Percentiles rank a stretch among this genome's conserved stretches.
These are phyloP conservation scores for Lipomyces yamanashiensis DNA, from an alignment of 805 yeast genomes.

Conservation along the genomic window DNA sequence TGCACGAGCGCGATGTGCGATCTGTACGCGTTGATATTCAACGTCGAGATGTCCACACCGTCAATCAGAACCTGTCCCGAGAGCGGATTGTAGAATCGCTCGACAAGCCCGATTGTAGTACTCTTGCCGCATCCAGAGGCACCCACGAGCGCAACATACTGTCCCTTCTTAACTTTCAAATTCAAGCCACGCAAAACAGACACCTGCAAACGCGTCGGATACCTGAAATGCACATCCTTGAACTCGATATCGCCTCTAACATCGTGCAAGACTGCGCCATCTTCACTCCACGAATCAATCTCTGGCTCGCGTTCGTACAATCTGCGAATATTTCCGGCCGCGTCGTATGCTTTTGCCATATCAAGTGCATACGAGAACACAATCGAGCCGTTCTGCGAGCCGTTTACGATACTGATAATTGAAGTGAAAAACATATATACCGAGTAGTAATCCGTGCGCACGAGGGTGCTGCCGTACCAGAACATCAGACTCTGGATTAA, in stretches of 20 bases:
- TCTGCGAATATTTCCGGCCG: slow-evolving; percentile 45
- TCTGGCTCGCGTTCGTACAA: slow-evolving; percentile 45
- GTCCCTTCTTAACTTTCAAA: slow-evolving; percentile 64
- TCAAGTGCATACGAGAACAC: slow-evolving; percentile 52
- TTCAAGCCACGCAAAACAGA: slow-evolving; percentile 40
- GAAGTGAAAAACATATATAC: slow-evolving; percentile 48
- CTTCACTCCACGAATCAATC: slow-evolving; percentile 45
- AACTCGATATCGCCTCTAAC: slow-evolving; percentile 60
- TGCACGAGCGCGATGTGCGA: slow-evolving; percentile 63
- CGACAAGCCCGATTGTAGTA: slow-evolving; percentile 56
- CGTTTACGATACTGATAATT: slow-evolving; percentile 47
- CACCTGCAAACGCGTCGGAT: slow-evolving; percentile 43
- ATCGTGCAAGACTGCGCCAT: slow-evolving; percentile 42
- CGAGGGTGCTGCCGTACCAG: slow-evolving; percentile 51
- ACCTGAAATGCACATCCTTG: slow-evolving; percentile 44
- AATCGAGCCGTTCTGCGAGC: slow-evolving; percentile 52
- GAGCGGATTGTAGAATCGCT: slow-evolving; percentile 41
- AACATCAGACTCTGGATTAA: slow-evolving; percentile 50
- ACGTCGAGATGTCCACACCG: slow-evolving; percentile 26
- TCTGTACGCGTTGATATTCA: slow-evolving; percentile 57
- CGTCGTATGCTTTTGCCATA: slow-evolving; percentile 50
- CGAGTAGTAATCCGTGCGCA: slow-evolving; percentile 44
- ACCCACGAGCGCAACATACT: slow-evolving; percentile 90
- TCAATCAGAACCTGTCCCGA: slow-evolving; percentile 30
- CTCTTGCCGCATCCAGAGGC: slow-evolving; percentile 65